Evolutionary conservation across 2,329 filamentous ascomycete species (phyloP), one percentile per base, ranked within the genome.

Genomic region (Chaetomium sp.): DNA sequence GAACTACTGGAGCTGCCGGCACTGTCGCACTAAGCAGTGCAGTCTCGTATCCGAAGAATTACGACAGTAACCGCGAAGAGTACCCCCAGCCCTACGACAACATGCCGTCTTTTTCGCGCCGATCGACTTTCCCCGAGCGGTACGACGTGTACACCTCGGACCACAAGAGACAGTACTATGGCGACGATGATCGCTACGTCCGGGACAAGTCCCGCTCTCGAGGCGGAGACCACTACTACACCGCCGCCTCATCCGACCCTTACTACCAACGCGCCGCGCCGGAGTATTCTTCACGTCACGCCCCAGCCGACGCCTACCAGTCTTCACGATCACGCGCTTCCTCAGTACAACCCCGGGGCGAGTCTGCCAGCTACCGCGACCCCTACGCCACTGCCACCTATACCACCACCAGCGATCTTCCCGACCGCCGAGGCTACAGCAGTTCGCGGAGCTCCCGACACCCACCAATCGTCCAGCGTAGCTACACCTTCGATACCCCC

Each of bases 41-140:
- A n/a, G 59, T 81, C 27, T 76, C 88, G 8, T 95, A 94, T 70
- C 84, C 83, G 27, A 85, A 90, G 74, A 84, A 80, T 61, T 77
- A 78, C 57, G 84, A 87, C 11, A 70, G 70, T 6, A 62, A 69
- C 45, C 72, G 67, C 35, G 67, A 27, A 27, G 19, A 70, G 55
- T 69, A 70, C 6, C 71, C 66, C 32, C 73, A 77, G 49, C 72
- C 73, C 14, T 71, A 71, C 49, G 74, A 77, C 19, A 27, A 27
- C 9, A 50, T 58, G 19, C 72, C 74, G 5, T 46, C 64, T 10
- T 70, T 77, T 49, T 67, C 71, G 32, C 72, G 77, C 49, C 73
- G 75, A 27, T 70, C 74, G 10, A 78, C 76, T n/a, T 77, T 70
- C 57, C 74, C 76, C 34, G 73, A 73, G 14, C 52, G 36, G 36